Conservation (phyloP, 768 basidiomycete species). For the Hericium alpestre region DNA sequence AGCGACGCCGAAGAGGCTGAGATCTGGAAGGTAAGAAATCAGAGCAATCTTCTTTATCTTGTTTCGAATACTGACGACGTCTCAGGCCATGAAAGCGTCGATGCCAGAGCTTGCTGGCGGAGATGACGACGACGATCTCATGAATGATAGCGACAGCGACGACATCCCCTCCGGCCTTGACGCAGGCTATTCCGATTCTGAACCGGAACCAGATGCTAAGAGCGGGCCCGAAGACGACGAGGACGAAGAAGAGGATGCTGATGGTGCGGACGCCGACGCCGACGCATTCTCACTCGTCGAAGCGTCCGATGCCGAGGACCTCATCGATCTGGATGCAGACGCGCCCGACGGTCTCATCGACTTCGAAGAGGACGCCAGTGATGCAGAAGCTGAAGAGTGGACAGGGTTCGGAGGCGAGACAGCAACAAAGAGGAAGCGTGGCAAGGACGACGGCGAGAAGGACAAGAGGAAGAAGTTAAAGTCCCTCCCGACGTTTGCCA, state of each 20-base stretch:
- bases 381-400: conserved; percentile 41
- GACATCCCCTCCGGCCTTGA: too few species aligned
- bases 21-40: too few species aligned
- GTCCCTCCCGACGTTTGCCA: conserved; percentile 71
- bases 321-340: conserved; percentile 47
- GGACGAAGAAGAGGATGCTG: conserved; percentile 20
- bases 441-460: conserved; percentile 25
- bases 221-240: conserved; percentile 15
- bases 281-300: conserved; percentile 44
- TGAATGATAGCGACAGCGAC: too few species aligned
- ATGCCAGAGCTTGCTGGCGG: too few species aligned
- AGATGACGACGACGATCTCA: too few species aligned
- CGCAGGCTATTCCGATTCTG: too few species aligned
- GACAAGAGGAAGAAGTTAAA: conserved; percentile 58
- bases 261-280: conserved; percentile 18
- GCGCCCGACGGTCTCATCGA: conserved; percentile 48
- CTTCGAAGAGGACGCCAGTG: conserved; percentile 42
- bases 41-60: too few species aligned
- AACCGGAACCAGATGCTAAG: too few species aligned
- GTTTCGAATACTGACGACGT: too few species aligned
- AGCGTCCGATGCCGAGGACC: conserved; percentile 62
- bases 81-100: too few species aligned
- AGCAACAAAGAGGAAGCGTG: conserved; percentile 34
- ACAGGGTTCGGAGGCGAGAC: conserved; percentile 31
- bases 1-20: conserved; percentile 45